Evolutionary conservation across 2,329 filamentous ascomycete genomes (phyloP), one percentile per base, ranked within the genome.

Genomic region (Fusarium oxysporum): DNA sequence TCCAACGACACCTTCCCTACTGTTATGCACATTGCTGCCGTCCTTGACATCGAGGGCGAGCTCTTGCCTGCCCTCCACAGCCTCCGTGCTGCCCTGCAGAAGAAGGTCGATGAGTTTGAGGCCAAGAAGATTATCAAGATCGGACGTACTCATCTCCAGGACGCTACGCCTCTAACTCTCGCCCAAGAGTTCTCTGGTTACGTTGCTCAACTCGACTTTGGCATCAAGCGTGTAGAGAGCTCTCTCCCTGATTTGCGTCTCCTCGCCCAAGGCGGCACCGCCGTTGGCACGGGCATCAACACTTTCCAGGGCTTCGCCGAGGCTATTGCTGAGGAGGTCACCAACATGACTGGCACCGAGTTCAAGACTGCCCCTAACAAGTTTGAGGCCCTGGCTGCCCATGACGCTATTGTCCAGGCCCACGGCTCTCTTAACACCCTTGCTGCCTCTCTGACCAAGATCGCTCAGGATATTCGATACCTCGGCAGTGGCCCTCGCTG

Each of bases 1-100:
- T 98, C 96, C 80, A 99, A 99, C 87, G 96, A 99, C 83, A 98
- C 96, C 77, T 99, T 99, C 90, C 96, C 96, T 45, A 98, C 96
- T 76, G 96, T 98, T 82, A 99, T 99, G 96, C 96, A 98, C 88
- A 98, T 99, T 81, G 96, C 96, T 69, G 96, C 96, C 72, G 95
- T 98, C 54, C 89, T 98, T 68, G 96, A 98, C 84, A 89, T 98
- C 69, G 95, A 98, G 86, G 89, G 92, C 80, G 89, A 92, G 78
- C 91, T 99, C 50, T 85, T 98, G 23, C 96, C 96, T 43, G 89
- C 94, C 54, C 88, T 98, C 71, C 91, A 88, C 83, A 94, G 90
- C 83, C 90, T 99, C 63, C 92, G 95, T 73, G 88, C 92, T 72
- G 94, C 94, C 55, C 88, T 99, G 70, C 92, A 97, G 86, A 89